phyloP scores from a whole-genome alignment of 768 basidiomycete genomes.

The Pleurotus ostreatus region DNA sequence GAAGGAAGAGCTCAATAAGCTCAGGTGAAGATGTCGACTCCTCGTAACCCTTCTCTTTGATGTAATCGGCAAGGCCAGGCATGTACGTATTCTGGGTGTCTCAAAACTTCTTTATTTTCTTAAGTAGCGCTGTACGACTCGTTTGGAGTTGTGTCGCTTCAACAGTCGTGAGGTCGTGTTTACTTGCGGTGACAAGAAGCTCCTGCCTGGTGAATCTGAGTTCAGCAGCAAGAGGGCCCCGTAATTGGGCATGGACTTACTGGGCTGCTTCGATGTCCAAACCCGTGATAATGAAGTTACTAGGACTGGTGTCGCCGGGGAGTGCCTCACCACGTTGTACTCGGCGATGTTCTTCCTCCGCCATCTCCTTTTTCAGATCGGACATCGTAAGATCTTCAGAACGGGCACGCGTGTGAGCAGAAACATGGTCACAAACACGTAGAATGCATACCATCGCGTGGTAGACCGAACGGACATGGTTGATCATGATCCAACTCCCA shows the following conservation, averaged over 20 bases:
- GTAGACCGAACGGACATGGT: not conserved
- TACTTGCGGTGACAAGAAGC: not conserved
- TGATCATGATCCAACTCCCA: constrained; percentile 13
- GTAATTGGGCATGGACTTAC: constrained; percentile 3
- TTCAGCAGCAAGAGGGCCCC: not conserved
- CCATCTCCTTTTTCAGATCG: no score
- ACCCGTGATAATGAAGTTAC: constrained; percentile 12
- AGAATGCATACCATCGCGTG: no score
- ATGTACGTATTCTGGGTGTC: constrained; percentile 10
- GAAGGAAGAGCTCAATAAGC: constrained; percentile 13
- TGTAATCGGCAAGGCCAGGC: constrained; percentile 9
- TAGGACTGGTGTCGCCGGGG: constrained; percentile 1
- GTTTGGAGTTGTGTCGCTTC: constrained; percentile 6
- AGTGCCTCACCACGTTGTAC: constrained; percentile 3
- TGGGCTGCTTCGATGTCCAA: constrained; percentile 12
- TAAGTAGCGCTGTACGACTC: no score
- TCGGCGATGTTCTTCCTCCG: constrained; percentile 13
- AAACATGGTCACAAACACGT: no score
- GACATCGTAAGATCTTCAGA: no score
- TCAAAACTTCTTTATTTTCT: no score
- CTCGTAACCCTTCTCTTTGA: not conserved
- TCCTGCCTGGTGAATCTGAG: not conserved
- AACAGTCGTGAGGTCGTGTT: not conserved
- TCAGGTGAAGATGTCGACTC: constrained; percentile 10
- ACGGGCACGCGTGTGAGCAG: no score